A percentile compares a stretch with the other conserved stretches of the same genome.
Conservation (phyloP, 164 flowering plant genomes). For the Protea cynaroides region DNA sequence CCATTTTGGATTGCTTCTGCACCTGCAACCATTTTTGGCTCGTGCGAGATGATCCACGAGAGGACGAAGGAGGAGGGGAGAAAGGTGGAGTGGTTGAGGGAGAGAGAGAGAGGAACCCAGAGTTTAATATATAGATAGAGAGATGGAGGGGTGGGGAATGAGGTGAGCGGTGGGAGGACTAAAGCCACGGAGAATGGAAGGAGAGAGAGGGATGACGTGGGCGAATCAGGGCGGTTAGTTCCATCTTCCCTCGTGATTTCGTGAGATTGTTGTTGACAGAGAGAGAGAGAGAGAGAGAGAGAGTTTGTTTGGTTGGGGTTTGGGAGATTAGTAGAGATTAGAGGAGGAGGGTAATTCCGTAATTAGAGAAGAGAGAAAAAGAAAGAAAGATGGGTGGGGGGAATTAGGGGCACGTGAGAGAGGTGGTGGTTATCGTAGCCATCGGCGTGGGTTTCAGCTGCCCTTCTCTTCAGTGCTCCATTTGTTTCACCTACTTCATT, state of each 20-base stretch:
- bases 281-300: too few relatives aligned
- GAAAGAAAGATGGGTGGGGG: background rate
- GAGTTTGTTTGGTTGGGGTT: too few relatives aligned
- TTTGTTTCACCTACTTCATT: background rate
- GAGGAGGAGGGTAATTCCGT: too few relatives aligned
- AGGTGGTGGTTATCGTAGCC: constrained; percentile 3
- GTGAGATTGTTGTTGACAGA: background rate
- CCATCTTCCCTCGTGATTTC: constrained; percentile 1
- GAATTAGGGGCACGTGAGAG: constrained; percentile 1
- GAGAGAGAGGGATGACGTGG: background rate
- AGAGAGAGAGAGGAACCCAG: background rate
- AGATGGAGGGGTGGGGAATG: background rate
- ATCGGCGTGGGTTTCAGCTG: constrained; percentile 1
- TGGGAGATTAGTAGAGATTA: too few relatives aligned
- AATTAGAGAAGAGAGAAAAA: too few relatives aligned
- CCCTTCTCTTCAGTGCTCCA: background rate
- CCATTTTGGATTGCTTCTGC: background rate
- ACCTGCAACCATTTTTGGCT: background rate
- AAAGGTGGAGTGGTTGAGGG: background rate
- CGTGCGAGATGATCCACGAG: background rate
- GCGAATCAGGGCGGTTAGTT: constrained; percentile 3
- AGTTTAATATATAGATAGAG: too few relatives aligned
- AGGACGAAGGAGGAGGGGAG: too few relatives aligned
- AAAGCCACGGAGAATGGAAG: background rate
- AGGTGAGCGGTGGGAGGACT: background rate